phyloP scores from a whole-genome alignment of 371 early-diverging fungal species.

The Syncephalastrum sp. region DNA sequence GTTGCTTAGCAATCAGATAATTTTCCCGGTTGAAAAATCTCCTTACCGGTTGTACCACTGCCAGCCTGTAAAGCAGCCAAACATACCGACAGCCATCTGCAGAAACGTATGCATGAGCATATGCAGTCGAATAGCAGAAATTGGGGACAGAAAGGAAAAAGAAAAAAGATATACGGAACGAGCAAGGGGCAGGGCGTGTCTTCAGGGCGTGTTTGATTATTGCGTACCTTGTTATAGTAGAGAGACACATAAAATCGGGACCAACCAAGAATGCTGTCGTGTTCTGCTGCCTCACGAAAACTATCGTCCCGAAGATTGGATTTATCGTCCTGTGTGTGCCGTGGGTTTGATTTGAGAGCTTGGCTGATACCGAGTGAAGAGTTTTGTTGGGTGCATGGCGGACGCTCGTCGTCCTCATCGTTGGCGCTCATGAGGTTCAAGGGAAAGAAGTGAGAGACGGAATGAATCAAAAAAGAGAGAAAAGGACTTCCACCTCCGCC shows the following conservation, averaged over 20 bases:
- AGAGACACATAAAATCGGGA: slow-evolving; percentile 35
- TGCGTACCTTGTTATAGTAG: slow-evolving; percentile 41
- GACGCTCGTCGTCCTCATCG: slow-evolving; percentile 15
- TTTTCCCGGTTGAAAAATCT: background rate
- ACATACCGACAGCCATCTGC: slow-evolving; percentile 38
- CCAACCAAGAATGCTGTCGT: slow-evolving; percentile 29
- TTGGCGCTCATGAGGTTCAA: background rate
- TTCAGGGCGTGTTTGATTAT: background rate
- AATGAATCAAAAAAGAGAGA: no score
- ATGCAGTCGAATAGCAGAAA: background rate
- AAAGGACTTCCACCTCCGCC: no score
- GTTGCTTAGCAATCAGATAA: background rate
- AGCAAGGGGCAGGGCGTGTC: background rate
- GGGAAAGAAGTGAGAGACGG: no score
- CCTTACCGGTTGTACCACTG: slow-evolving; percentile 41
- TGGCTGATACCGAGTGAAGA: slow-evolving; percentile 45
- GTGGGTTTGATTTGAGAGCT: slow-evolving; percentile 21
- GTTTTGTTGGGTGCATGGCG: slow-evolving; percentile 21
- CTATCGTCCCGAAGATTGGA: slow-evolving; percentile 26
- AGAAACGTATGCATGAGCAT: background rate
- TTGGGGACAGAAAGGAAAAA: background rate
- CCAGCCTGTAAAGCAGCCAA: slow-evolving; percentile 48
- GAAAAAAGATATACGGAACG: background rate
- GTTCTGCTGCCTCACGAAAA: slow-evolving; percentile 33
- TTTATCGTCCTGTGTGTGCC: slow-evolving; percentile 8